Conservation (phyloP, 2,329 filamentous ascomycete genomes). For the Talaromyces sp. region DNA sequence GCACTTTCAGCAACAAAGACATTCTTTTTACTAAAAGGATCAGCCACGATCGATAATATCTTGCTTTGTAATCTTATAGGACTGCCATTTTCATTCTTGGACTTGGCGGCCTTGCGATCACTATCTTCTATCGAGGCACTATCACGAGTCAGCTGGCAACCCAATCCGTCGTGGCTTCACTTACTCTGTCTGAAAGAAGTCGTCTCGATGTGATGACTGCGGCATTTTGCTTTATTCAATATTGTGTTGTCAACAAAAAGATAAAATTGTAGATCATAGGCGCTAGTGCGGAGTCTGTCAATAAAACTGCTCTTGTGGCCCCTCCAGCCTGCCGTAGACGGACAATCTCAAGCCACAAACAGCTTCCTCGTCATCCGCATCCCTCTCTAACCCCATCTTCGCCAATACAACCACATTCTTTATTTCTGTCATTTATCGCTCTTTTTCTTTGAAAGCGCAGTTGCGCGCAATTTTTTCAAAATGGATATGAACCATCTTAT, state of each 20-base stretch:
- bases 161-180: conserved; percentile 24
- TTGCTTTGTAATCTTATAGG: conserved; percentile 81
- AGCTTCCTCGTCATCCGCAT: conserved; percentile 17
- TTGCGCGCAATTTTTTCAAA: conserved; percentile 31
- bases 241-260: neutral
- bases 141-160: conserved; percentile 4
- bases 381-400: conserved; percentile 22
- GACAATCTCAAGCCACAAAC: conserved; percentile 18
- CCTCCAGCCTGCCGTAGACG: conserved; percentile 14
- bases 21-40: conserved; percentile 57
- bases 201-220: conserved; percentile 65
- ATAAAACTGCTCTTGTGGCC: conserved; percentile 3
- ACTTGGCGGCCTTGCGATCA: conserved; percentile 62
- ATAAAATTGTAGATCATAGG: neutral
- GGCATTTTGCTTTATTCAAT: conserved; percentile 45
- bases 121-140: conserved; percentile 48
- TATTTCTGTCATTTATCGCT: conserved; percentile 16
- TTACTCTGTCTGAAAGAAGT: conserved; percentile 93
- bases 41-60: conserved; percentile 66
- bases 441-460: conserved; percentile 21
- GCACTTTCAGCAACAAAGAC: conserved; percentile 83
- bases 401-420: conserved; percentile 14
- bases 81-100: conserved; percentile 76
- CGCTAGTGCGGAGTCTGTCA: neutral
- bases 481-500: conserved; percentile 50